Conservation (phyloP, 2,329 filamentous ascomycete species). For the Davidsoniella virescens region DNA sequence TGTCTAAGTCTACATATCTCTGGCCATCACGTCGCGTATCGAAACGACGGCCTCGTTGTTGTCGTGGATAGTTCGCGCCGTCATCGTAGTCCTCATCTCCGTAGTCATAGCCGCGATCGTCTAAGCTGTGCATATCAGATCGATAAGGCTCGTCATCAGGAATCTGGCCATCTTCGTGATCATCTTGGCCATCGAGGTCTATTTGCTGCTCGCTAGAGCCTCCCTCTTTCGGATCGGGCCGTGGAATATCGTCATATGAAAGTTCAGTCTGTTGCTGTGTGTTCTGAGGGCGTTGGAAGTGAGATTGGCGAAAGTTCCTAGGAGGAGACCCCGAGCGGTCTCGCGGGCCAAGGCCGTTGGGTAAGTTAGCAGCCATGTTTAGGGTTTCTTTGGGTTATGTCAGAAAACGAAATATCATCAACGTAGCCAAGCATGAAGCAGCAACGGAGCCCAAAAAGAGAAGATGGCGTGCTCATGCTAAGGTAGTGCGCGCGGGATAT, state of each 20-base stretch:
- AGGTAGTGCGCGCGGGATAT: no score
- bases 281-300: constrained; percentile 7
- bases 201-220: constrained; percentile 21
- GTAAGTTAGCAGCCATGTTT: constrained; percentile 26
- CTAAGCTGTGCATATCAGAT: not conserved
- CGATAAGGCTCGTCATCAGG: constrained; percentile 2
- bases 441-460: not conserved
- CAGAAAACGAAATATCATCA: no score
- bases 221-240: no score
- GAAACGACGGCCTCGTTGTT: constrained; percentile 8
- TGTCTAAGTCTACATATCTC: constrained; percentile 13
- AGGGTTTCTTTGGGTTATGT: not conserved
- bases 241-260: constrained; percentile 20
- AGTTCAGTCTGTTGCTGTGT: constrained; percentile 22
- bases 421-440: no score
- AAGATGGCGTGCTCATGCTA: not conserved
- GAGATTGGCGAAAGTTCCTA: constrained; percentile 17
- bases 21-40: constrained; percentile 14
- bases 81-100: constrained; percentile 14
- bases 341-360: constrained; percentile 23
- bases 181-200: constrained; percentile 20
- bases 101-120: constrained; percentile 9
- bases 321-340: constrained; percentile 28
- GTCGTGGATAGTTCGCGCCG: constrained; percentile 9
- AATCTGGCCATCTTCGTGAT: constrained; percentile 17